Base-by-base conservation (phyloP, 192 early-diverging fungal species). In the Backusella macrospora region DNA sequence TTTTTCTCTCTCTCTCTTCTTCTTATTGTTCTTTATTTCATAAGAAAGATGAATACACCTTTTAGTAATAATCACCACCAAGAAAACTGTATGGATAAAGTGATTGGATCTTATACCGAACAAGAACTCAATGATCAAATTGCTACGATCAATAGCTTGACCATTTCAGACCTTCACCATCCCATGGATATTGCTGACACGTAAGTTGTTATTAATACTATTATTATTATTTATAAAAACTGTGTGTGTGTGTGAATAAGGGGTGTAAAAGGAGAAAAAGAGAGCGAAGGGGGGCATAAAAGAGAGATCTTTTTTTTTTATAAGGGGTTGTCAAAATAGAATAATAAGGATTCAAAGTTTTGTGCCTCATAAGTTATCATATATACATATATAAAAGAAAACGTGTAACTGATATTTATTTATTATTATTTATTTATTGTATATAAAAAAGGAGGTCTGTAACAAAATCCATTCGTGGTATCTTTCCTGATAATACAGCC, bases 91-190 rank as follows among this genome's bases (percentile, higher is more conserved):
- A 66, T 21, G 37, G 38, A 18, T 38, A 66, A 21, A 40, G 38
- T 42, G 18, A 38, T 66, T 66, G 40, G 37, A 66, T n/a, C 34
- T n/a, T 66, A 39, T 26, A 66, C 65, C 18, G 65, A 66, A 12
- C 65, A 66, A 66, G 65, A 66, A 23, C 16, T 66, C 18, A 40
- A 66, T 66, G 65, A 66, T 43, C 65, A 66, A 66, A 66, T 66
- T 6, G 65, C 65, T 21, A 66, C 65, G 0, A 66, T 66, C 12
- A 66, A 66, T 39, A 66, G 65, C 7, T 66, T 66, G 18, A 66
- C 65, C 1, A 66, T 66, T 21, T 66, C 65, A 15, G 65, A 66
- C 12, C 52, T 59, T 13, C 65, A 66, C 21, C 65, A 66, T 39
- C 65, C 65, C 21, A 66, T 66, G 65, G 65, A 66, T 12, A 66